Evolutionary conservation across 2,329 filamentous ascomycete genomes (phyloP), one percentile per base, ranked within the genome.

Genomic region (Lecanicillium sp.): DNA sequence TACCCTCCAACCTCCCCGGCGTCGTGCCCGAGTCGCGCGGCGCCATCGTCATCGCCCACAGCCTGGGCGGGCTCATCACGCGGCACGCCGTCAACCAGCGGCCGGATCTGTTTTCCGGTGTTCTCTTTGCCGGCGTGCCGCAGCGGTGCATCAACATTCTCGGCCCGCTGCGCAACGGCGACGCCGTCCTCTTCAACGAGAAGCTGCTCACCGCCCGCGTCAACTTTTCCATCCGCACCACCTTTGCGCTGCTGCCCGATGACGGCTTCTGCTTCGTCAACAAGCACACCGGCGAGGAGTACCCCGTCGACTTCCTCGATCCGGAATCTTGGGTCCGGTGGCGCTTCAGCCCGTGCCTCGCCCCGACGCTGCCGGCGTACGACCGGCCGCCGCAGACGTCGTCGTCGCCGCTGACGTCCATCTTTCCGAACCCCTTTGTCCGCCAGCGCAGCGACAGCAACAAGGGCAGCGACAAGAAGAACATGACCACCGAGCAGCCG

Each of bases 71-170:
- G 0, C 64, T 96, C 15, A 89, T 97, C 45, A 89, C 86, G 0
- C 77, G 89, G 11, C 87, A 95, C 57, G 87, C 83, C 9, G 83
- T 96, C 43, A 96, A 96, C 56, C 72, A 84, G 49, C 73, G 79
- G 13, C 90, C 90, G 0, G 84, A 94, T 4, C 73, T 97, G 3
- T 94, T 96, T 51, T 76, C 83, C 0, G 88, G 88, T 0, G 85
- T 95, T 1, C 58, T 95, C 2, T 97, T 87, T 54, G 88, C 86
- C 2, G 90, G 89, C 8, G 79, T 83, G 2, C 89, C 89, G 1
- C 82, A 90, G 48, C 77, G 84, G 39, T 95, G 88, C 55, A 79
- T 96, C 56, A 96, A 95, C 56, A 92, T 95, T 37, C 72, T 96
- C 4, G 90, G 90, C 0, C 89, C 89, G 1, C 60, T 97, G 11